Conservation (phyloP, 352 stramenopile species). For the Phytopythium mirpurense region DNA sequence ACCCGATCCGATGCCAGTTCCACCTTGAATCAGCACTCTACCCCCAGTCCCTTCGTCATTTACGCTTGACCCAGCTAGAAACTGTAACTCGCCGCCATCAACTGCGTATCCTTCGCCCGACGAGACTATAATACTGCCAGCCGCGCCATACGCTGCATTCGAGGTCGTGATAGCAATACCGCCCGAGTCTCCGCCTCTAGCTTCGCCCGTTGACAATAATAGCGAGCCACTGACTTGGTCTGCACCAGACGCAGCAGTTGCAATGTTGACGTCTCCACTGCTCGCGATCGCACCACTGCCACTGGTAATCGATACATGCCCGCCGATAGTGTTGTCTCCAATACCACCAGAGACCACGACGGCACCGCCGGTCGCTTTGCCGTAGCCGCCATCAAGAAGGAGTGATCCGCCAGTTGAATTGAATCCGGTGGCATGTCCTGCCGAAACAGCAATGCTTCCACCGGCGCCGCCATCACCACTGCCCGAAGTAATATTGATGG, state of each 20-base stretch:
- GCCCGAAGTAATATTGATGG: slow-evolving; percentile 16
- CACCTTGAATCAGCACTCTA: slow-evolving; percentile 20
- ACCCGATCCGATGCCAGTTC: slow-evolving; percentile 17
- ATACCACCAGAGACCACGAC: slow-evolving; percentile 15
- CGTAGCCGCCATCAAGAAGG: slow-evolving; percentile 17
- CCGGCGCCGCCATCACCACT: slow-evolving; percentile 12
- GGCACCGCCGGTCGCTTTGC: slow-evolving; percentile 15
- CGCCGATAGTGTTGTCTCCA: slow-evolving; percentile 14
- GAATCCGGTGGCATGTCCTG: slow-evolving; percentile 15
- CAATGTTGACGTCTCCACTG: slow-evolving; percentile 24
- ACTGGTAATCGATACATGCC: slow-evolving; percentile 17
- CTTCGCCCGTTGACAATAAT: slow-evolving; percentile 16
- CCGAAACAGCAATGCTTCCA: slow-evolving; percentile 16
- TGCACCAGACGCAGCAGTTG: slow-evolving; percentile 13
- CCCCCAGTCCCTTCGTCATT: slow-evolving; percentile 27
- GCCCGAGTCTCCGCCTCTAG: slow-evolving; percentile 16
- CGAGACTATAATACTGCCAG: slow-evolving; percentile 19
- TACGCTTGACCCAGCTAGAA: slow-evolving; percentile 19
- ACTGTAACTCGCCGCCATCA: slow-evolving; percentile 19
- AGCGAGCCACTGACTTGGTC: slow-evolving; percentile 22
- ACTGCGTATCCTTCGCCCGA: slow-evolving; percentile 14
- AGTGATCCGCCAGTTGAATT: slow-evolving; percentile 13
- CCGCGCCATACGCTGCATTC: slow-evolving; percentile 10
- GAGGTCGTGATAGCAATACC: slow-evolving; percentile 20
- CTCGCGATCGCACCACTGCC: slow-evolving; percentile 11